Evolutionary conservation across 1,139 yeast genomes (phyloP), one percentile per base, ranked within the genome.

Genomic region (Magnusiomyces paraingens): DNA sequence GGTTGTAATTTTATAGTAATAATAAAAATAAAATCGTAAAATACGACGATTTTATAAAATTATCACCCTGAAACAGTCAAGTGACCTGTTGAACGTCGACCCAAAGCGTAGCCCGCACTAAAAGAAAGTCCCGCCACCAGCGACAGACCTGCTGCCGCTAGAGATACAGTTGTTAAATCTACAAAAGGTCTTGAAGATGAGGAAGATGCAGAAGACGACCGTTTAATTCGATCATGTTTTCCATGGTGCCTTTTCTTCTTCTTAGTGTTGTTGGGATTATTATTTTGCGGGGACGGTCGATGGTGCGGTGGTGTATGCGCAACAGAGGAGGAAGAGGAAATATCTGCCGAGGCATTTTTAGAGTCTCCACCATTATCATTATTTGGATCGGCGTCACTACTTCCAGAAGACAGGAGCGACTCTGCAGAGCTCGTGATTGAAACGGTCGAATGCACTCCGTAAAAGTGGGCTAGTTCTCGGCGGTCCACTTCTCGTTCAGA

Each of bases 101-200:
- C 69, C 22, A 66, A 47, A 2, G 67, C 68, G 49, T 63, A 66
- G 15, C 69, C 69, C 8, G 69, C 69, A 36, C 66, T 57, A 55
- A 66, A 66, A 21, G 67, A 63, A 32, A 64, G 57, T 11, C 66
- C 66, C 1, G 66, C 66, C 14, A 66, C 67, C 6, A 64, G 39
- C n/a, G 67, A 64, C 17, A 64, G 55, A 11, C 69, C 67, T 1
- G 68, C 68, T 3, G 65, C 63, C 2, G 66, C 67, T 18, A 64
- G 55, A 10, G 63, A 53, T 20, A 63, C 55, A 11, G 62, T 59
- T 1, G 62, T 54, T 18, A 60, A 49, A 35, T 61, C 64, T 2
- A 60, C 44, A 32, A 35, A 45, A 48, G 15, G 54, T 51, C 38
- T 47, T 5, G 12, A 38, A 5, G 41, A 38, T 5, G 12, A 38